These are phyloP conservation scores for Clausena lansium DNA, from an alignment of 345 rosid genomes.

Conservation along the genomic window DNA sequence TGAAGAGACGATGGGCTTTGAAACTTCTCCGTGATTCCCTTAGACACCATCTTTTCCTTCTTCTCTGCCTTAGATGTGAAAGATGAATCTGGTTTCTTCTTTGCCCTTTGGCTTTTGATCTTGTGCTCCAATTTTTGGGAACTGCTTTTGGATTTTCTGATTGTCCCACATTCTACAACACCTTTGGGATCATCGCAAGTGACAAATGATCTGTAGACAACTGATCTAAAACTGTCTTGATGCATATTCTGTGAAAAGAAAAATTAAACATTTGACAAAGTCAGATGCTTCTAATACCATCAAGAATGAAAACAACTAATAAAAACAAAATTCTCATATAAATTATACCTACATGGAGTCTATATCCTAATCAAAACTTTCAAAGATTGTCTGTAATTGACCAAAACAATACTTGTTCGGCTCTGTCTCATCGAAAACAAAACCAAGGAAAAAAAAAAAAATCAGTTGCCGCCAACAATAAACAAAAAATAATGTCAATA, in stretches of 20 bases:
- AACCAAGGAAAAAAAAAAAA: not conserved
- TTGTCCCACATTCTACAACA: slow-evolving; percentile 73
- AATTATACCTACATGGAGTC: slow-evolving; percentile 19
- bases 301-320: slow-evolving; percentile 11
- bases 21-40: slow-evolving; percentile 23
- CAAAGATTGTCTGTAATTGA: slow-evolving; percentile 19
- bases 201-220: slow-evolving; percentile 75
- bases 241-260: slow-evolving; percentile 56
- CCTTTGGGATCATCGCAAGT: slow-evolving; percentile 87
- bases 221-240: slow-evolving; percentile 53
- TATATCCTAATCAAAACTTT: slow-evolving; percentile 15
- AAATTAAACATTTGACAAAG: slow-evolving; percentile 16
- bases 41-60: slow-evolving; percentile 26
- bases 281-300: slow-evolving; percentile 20
- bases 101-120: slow-evolving; percentile 18
- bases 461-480: slow-evolving; percentile 27
- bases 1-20: slow-evolving; percentile 52
- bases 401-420: slow-evolving; percentile 16
- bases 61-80: slow-evolving; percentile 23
- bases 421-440: slow-evolving; percentile 12
- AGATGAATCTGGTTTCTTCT: slow-evolving; percentile 26
- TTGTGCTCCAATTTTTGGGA: slow-evolving; percentile 44
- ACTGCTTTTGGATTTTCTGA: slow-evolving; percentile 54
- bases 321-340: not conserved
- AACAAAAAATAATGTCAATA: slow-evolving; percentile 18